Base-by-base conservation (phyloP, 495 filamentous ascomycete genomes). In the Hypoxylon subgilvum region DNA sequence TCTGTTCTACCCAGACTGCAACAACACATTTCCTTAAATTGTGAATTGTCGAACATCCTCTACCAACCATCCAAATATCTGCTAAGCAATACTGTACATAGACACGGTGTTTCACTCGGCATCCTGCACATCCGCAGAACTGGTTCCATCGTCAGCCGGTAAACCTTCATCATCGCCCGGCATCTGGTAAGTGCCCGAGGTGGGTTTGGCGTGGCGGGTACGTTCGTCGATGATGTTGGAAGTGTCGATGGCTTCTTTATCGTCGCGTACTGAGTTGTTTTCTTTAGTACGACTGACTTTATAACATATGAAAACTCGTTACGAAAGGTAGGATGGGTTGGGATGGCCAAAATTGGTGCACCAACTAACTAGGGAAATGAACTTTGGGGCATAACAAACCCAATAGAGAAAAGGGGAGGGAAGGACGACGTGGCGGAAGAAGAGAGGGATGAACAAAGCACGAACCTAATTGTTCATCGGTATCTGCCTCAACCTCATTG, bases 381-480 rank as follows among this genome's bases (percentile, higher is more conserved):
- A n/a, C n/a, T n/a, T n/a, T n/a, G n/a, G n/a, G n/a, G n/a, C n/a
- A n/a, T n/a, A n/a, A n/a, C n/a, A n/a, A n/a, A n/a, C n/a, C n/a
- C n/a, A n/a, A n/a, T n/a, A n/a, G n/a, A n/a, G n/a, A n/a, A n/a
- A n/a, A 40, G 21, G 34, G 14, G 2, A 31, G 22, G 3, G 23
- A n/a, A 10, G n/a, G 23, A 45, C 2, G 22, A 16, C 6, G 28
- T 6, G 9, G 28, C 3, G 4, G 16, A 10, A n/a, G 28, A 45
- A 1, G 12, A 19, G 40, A 17, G n/a, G n/a, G n/a, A n/a, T n/a
- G n/a, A n/a, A n/a, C n/a, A 8, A 17, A 9, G 5, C 10, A 69
- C 73, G 18, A 72, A 86, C 82, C 74, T 2, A 87, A 65, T 27
- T 75, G 69, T 52, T 73, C 67, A 57, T 85, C 80, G 4, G 75